Percentiles rank a stretch among this genome's conserved stretches.
Conservation (phyloP, 1,284 basidiomycete genomes). For the Rhodotorula sp. region DNA sequence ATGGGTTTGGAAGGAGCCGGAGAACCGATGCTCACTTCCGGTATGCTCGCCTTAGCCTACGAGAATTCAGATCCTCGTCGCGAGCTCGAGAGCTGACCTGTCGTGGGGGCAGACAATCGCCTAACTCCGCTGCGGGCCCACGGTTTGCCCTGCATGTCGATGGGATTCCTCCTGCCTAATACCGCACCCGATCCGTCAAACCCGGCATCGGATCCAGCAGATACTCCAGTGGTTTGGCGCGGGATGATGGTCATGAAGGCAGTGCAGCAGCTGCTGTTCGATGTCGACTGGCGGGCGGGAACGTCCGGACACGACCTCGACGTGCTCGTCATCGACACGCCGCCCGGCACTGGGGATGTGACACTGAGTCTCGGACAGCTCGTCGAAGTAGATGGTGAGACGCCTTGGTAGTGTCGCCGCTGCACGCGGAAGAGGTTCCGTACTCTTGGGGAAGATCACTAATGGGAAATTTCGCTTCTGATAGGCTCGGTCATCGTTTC, state of each 20-base stretch:
- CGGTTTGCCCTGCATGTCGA: constrained; percentile 91
- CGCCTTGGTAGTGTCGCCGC: not conserved
- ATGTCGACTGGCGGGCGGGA: constrained; percentile 77
- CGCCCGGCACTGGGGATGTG: constrained; percentile 95
- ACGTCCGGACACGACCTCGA: constrained; percentile 61
- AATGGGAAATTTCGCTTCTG: too few relatives aligned
- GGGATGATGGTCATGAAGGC: constrained; percentile 99
- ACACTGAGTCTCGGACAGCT: constrained; percentile 89
- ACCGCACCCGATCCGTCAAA: constrained; percentile 16
- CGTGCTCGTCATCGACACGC: constrained; percentile 90
- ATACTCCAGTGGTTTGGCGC: constrained; percentile 87
- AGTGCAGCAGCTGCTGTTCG: constrained; percentile 92
- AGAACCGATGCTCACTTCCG: constrained; percentile 72
- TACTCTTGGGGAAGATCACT: not conserved
- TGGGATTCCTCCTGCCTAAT: constrained; percentile 68
- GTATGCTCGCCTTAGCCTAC: constrained; percentile 53
- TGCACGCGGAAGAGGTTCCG: not conserved
- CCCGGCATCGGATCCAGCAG: constrained; percentile 53
- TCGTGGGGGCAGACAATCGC: constrained; percentile 52
- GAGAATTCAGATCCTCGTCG: not conserved
- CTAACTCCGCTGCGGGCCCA: constrained; percentile 84
- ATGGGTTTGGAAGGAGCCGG: constrained; percentile 82
- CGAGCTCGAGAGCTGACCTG: not conserved
- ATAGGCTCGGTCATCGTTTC: constrained; percentile 86
- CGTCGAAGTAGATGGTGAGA: constrained; percentile 75